These are phyloP conservation scores for Exophiala aquamarina DNA, from an alignment of 2,329 filamentous ascomycete species.

Conservation along the genomic window DNA sequence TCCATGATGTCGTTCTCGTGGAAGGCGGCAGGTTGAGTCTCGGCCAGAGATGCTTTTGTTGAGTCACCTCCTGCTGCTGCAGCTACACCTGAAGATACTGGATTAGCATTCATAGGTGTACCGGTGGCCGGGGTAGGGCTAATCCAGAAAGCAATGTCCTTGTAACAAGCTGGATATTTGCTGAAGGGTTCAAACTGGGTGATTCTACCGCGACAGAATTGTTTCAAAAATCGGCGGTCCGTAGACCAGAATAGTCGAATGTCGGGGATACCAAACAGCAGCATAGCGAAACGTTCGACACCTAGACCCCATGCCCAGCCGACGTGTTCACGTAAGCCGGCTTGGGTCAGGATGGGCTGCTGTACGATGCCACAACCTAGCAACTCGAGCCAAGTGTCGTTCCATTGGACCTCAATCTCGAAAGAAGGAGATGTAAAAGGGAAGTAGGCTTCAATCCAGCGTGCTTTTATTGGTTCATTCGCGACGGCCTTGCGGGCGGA, in stretches of 20 bases:
- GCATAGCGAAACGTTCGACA: slow-evolving; percentile 93
- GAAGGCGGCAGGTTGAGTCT: slow-evolving; percentile 51
- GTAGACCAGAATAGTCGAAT: slow-evolving; percentile 95
- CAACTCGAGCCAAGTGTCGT: slow-evolving; percentile 92
- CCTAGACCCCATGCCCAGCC: slow-evolving; percentile 97
- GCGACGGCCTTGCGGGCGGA: slow-evolving; percentile 35
- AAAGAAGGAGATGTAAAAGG: slow-evolving; percentile 94
- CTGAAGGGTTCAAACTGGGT: slow-evolving; percentile 81
- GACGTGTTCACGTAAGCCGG: slow-evolving; percentile 70
- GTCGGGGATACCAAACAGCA: slow-evolving; percentile 92
- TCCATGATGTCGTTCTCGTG: slow-evolving; percentile 99
- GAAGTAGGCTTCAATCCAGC: slow-evolving; percentile 97
- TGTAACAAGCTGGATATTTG: slow-evolving; percentile 83
- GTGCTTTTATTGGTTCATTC: slow-evolving; percentile 75
- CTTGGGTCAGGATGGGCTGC: slow-evolving; percentile 76
- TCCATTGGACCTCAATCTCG: slow-evolving; percentile 95
- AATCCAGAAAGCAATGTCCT: slow-evolving; percentile 95
- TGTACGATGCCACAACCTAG: slow-evolving; percentile 89
- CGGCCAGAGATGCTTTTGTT: slow-evolving; percentile 39
- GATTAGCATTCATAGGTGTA: slow-evolving; percentile 46
- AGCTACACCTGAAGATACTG: slow-evolving; percentile 34
- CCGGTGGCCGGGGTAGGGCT: slow-evolving; percentile 36
- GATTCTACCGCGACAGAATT: slow-evolving; percentile 64
- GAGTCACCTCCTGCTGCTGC: slow-evolving; percentile 34
- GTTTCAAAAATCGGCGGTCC: slow-evolving; percentile 79